Conservation (phyloP, 495 filamentous ascomycete species). For the Lindgomyces ingoldianus region DNA sequence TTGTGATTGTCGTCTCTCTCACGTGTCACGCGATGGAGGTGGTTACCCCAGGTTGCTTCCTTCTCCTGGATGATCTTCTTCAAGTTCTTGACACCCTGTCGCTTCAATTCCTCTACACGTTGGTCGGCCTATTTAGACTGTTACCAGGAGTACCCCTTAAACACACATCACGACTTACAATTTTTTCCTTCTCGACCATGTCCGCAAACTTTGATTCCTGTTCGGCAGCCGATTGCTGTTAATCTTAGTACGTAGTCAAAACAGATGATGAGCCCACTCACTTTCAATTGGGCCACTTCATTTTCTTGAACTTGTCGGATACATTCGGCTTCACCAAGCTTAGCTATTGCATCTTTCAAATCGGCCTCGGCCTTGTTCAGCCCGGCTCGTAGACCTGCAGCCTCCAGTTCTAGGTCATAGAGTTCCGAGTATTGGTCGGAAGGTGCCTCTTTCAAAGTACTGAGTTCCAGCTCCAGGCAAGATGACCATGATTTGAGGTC, state of each 20-base stretch:
- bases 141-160: not conserved
- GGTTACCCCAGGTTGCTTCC: slow-evolving; percentile 4
- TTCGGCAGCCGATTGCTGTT: slow-evolving; percentile 5
- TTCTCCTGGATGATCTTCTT: slow-evolving; percentile 1
- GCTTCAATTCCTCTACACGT: not conserved
- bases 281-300: not conserved
- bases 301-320: slow-evolving; percentile 1
- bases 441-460: not conserved
- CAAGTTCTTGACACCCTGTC: not conserved
- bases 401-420: slow-evolving; percentile 11
- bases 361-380: slow-evolving; percentile 13
- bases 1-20: slow-evolving; percentile 14
- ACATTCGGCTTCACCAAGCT: slow-evolving; percentile 3
- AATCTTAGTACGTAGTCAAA: not conserved
- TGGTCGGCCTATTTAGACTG: not conserved
- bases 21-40: slow-evolving; percentile 16
- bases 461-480: slow-evolving; percentile 14
- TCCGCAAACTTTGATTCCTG: not conserved
- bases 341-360: slow-evolving; percentile 1
- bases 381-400: not conserved
- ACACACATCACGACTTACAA: not conserved
- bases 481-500: slow-evolving; percentile 15
- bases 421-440: slow-evolving; percentile 2
- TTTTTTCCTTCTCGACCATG: not conserved
- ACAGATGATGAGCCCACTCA: not conserved